Evolutionary conservation across 495 filamentous ascomycete species (phyloP).

Genomic region (Filosporella fistucella): DNA sequence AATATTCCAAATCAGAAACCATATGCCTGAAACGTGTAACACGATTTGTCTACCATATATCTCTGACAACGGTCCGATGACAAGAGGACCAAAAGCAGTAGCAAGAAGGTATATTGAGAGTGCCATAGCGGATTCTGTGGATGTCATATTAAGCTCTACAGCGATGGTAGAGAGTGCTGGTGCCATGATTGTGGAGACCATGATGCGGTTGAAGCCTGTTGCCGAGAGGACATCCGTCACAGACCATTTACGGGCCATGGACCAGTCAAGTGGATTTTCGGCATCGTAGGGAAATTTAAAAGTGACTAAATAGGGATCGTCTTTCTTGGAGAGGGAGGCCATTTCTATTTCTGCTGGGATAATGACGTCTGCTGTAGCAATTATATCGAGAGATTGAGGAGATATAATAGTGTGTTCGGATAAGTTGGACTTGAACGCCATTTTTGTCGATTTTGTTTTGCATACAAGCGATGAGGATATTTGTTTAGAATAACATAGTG

Average conservation of each 20-base stretch:
- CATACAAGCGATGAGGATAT: background rate
- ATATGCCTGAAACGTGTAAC: conserved; percentile 43
- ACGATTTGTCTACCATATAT: conserved; percentile 49
- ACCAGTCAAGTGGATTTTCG: conserved; percentile 59
- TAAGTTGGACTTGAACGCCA: too few species aligned
- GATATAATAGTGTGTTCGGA: too few species aligned
- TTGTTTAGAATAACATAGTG: background rate
- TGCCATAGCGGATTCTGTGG: conserved; percentile 44
- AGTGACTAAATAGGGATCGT: conserved; percentile 31
- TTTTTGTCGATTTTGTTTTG: background rate
- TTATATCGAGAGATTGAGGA: background rate
- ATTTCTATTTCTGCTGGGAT: background rate
- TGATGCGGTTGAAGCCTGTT: conserved; percentile 58
- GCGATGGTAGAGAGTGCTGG: conserved; percentile 52
- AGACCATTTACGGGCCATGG: conserved; percentile 53
- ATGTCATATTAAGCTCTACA: conserved; percentile 50
- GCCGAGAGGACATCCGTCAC: conserved; percentile 44
- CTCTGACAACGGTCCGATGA: conserved; percentile 56
- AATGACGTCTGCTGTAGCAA: background rate
- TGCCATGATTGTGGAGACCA: conserved; percentile 64
- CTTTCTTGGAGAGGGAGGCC: background rate
- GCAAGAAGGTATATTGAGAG: conserved; percentile 61
- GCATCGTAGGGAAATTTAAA: conserved; percentile 52
- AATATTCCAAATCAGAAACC: conserved; percentile 53
- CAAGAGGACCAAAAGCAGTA: conserved; percentile 56